Conservation (phyloP, 2,329 filamentous ascomycete genomes). For the Graphilbum fragrans region DNA sequence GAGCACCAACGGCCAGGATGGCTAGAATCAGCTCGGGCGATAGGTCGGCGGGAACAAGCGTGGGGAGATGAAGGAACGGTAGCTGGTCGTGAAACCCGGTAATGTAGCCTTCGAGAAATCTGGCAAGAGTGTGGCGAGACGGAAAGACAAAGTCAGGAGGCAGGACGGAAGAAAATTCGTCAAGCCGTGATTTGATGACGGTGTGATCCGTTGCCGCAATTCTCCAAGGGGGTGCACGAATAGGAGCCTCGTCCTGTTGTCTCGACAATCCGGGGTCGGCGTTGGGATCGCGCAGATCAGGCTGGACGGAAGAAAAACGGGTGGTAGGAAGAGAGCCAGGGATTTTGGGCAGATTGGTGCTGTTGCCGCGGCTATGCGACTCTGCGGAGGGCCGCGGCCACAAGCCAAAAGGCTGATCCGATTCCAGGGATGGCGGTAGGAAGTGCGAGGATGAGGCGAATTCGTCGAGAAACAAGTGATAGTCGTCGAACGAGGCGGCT, state of each 20-base stretch:
- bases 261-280: conserved; percentile 20
- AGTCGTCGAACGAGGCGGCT: conserved; percentile 37
- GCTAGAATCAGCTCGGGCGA: conserved; percentile 57
- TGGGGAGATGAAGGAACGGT: conserved; percentile 56
- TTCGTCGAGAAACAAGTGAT: conserved; percentile 48
- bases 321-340: conserved; percentile 38
- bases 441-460: conserved; percentile 42
- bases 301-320: conserved; percentile 39
- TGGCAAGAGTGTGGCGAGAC: conserved; percentile 53
- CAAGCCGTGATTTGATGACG: conserved; percentile 43
- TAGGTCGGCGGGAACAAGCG: conserved; percentile 49
- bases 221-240: conserved; percentile 26
- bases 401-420: conserved; percentile 37
- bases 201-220: conserved; percentile 43
- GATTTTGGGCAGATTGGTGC: conserved; percentile 27
- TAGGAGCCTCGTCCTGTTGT: conserved; percentile 27
- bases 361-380: conserved; percentile 22
- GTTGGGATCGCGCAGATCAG: conserved; percentile 33
- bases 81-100: conserved; percentile 50
- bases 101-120: conserved; percentile 60
- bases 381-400: conserved; percentile 34
- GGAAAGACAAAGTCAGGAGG: conserved; percentile 55
- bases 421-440: conserved; percentile 40
- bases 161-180: conserved; percentile 48
- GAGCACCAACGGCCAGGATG: conserved; percentile 54